These are phyloP conservation scores for Cryptococcus sp. DNA, from an alignment of 1,284 basidiomycete species.

Conservation along the genomic window DNA sequence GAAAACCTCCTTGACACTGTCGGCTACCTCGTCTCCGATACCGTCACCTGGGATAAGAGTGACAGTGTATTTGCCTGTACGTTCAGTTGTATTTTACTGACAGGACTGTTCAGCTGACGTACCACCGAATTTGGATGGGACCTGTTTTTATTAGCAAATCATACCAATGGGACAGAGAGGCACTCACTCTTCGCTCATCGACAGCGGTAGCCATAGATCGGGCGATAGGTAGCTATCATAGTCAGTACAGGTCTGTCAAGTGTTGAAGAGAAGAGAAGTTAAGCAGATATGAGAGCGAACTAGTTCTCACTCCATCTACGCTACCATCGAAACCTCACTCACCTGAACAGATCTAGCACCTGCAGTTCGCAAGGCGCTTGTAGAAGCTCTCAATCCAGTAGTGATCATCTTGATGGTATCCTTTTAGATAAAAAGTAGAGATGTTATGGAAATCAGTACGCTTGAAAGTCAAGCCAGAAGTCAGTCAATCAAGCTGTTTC, in stretches of 20 bases:
- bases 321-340: no score
- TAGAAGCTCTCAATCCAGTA: no score
- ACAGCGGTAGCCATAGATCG: conserved; percentile 39
- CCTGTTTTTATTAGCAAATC: conserved; percentile 47
- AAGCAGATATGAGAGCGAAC: no score
- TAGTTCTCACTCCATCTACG: no score
- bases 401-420: no score
- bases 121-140: conserved; percentile 91
- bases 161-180: background rate
- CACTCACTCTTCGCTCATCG: conserved; percentile 41
- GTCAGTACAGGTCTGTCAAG: background rate
- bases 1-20: conserved; percentile 99
- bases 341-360: no score
- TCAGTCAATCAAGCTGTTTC: no score
- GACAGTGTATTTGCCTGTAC: conserved; percentile 54
- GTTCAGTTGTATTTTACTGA: background rate
- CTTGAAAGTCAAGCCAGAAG: no score
- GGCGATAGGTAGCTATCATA: conserved; percentile 26
- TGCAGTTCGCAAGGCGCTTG: no score
- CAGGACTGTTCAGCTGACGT: conserved; percentile 52
- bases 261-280: no score
- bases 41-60: conserved; percentile 95
- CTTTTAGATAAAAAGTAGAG: no score
- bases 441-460: no score
- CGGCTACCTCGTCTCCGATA: conserved; percentile 94